Evolutionary conservation across 2,329 filamentous ascomycete species (phyloP), one percentile per base, ranked within the genome.

Genomic region (Pseudocercospora ulei): DNA sequence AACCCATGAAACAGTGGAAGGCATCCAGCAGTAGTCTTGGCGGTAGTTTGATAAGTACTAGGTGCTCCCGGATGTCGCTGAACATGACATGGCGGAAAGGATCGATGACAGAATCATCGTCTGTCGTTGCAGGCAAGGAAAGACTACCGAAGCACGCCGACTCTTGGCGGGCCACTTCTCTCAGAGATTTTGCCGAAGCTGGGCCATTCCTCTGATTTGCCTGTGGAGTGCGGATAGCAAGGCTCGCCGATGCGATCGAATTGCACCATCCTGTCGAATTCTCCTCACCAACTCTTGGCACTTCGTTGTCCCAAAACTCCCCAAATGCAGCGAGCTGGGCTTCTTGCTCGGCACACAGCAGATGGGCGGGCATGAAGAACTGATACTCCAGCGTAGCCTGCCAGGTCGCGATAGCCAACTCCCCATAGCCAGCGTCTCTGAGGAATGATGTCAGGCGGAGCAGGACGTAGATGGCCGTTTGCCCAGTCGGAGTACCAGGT

Each of bases 251-350:
- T 7, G 19, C 12, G 13, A 36, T 17, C 12, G 28, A 77, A n/a
- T 64, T 54, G 1, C 54, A 57, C 86, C 86, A 95, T 1, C 86
- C 85, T 44, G 69, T 67, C 2, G 84, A 78, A 1, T 66, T 68
- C 1, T 62, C 54, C 51, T 96, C 88, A 6, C 88, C 88, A 38
- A 94, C 72, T 4, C 88, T 74, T 0, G 81, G 67, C 0, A 76
- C 70, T 55, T 95, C 88, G 40, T 77, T 82, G 43, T 94, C 85
- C 90, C 90, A 96, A 47, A 90, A 94, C 2, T 78, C 70, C 31
- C 73, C 66, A 45, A 94, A 82, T 0, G 53, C 50, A 28, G 17
- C 62, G 8, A 45, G 47, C 1, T 30, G 29, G 6, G 39, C 38
- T 33, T 34, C 47, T 19, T 12, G 49, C 28, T 13, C 27, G 5